Percentiles rank a stretch among this genome's conserved stretches.
Evolutionary conservation across 805 yeast species (phyloP).

Genomic region (Candida glaebosa): DNA sequence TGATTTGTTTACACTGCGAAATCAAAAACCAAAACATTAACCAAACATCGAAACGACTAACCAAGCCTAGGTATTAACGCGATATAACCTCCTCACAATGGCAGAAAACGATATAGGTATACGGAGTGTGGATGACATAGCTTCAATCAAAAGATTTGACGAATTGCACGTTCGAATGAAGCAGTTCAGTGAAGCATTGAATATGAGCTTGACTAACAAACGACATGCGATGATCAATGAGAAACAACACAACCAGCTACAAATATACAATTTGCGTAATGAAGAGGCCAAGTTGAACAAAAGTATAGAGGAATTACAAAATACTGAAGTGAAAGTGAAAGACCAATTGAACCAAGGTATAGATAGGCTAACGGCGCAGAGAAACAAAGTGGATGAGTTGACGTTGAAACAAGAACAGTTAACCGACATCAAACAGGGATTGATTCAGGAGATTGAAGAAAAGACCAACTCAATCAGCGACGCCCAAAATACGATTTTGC

Average conservation of each 20-base stretch:
- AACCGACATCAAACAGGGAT: constrained; percentile 19
- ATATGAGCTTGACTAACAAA: constrained; percentile 14
- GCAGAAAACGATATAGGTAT: constrained; percentile 3
- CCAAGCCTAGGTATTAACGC: too few species aligned
- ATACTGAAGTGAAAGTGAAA: constrained; percentile 24
- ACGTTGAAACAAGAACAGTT: constrained; percentile 32
- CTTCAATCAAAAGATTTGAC: constrained; percentile 29
- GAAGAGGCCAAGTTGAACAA: constrained; percentile 27
- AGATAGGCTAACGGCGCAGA: constrained; percentile 26
- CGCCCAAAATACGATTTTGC: constrained; percentile 14
- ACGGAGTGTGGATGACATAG: constrained; percentile 4
- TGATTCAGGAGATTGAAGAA: constrained; percentile 24
- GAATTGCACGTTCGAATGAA: constrained; percentile 35
- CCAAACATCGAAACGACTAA: too few species aligned
- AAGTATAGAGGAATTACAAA: constrained; percentile 26
- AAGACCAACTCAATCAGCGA: constrained; percentile 12
- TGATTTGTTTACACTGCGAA: constrained; percentile 3
- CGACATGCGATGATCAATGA: constrained; percentile 28
- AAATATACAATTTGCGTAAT: constrained; percentile 26
- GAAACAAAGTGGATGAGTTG: constrained; percentile 32
- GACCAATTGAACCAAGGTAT: constrained; percentile 22
- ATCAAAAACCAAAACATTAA: neutral
- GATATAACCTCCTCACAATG: too few species aligned
- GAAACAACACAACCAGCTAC: constrained; percentile 30
- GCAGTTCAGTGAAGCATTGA: constrained; percentile 36